phyloP scores from a whole-genome alignment of 1,284 basidiomycete genomes.

The Stygiomarasmius scandens region DNA sequence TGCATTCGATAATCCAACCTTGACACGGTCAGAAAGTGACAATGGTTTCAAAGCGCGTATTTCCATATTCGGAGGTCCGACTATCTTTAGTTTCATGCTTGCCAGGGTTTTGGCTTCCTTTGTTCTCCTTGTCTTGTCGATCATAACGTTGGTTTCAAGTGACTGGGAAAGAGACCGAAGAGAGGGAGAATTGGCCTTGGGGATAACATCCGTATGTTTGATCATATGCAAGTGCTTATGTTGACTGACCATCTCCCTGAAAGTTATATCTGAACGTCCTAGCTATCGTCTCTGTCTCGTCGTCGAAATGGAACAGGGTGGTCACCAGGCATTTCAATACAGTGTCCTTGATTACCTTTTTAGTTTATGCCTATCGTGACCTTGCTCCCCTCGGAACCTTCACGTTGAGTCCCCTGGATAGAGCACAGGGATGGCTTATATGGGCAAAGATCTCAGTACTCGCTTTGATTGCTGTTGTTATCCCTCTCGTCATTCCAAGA shows the following conservation, averaged over 20 bases:
- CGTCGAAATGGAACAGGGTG: slow-evolving; percentile 11
- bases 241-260: too few species aligned
- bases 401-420: slow-evolving; percentile 23
- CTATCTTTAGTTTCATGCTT: slow-evolving; percentile 5
- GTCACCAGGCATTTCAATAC: slow-evolving; percentile 17
- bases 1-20: too few species aligned
- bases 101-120: slow-evolving; percentile 1
- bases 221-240: background rate
- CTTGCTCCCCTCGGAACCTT: slow-evolving; percentile 54
- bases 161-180: background rate
- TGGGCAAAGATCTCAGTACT: slow-evolving; percentile 29
- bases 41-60: background rate
- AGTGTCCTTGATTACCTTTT: slow-evolving; percentile 15
- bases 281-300: slow-evolving; percentile 4
- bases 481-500: slow-evolving; percentile 32
- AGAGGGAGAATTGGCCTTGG: background rate
- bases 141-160: background rate
- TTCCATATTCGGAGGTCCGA: slow-evolving; percentile 3
- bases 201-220: slow-evolving; percentile 3
- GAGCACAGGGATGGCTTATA: slow-evolving; percentile 23
- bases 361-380: slow-evolving; percentile 54
- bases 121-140: background rate
- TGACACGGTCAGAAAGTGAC: too few species aligned
- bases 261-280: slow-evolving; percentile 8
- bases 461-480: slow-evolving; percentile 23